These are phyloP conservation scores for Cucumis melo DNA, from an alignment of 306 rosid genomes.

Conservation along the genomic window DNA sequence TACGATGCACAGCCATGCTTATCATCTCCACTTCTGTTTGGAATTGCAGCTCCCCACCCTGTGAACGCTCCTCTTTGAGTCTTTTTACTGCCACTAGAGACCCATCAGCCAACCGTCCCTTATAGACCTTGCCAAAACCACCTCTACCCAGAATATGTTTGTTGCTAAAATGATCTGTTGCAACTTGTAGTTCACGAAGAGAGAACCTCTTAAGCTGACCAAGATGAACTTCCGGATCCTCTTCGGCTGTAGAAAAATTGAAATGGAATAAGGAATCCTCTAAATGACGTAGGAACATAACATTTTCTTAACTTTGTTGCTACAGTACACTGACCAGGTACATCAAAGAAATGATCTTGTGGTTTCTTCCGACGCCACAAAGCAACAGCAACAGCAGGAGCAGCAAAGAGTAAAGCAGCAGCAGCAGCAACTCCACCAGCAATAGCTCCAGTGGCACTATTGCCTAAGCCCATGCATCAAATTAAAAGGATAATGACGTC, in stretches of 20 bases:
- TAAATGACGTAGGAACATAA: background rate
- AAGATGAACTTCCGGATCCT: slow-evolving; percentile 95
- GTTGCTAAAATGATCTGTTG: slow-evolving; percentile 77
- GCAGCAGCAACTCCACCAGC: slow-evolving; percentile 99
- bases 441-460: slow-evolving; percentile 57
- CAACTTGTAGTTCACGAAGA: slow-evolving; percentile 83
- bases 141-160: slow-evolving; percentile 78
- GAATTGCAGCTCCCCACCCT: slow-evolving; percentile 86
- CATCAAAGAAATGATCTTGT: slow-evolving; percentile 80
- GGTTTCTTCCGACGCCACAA: slow-evolving; percentile 62
- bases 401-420: slow-evolving; percentile 83
- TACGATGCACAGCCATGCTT: slow-evolving; percentile 95
- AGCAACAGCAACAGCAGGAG: slow-evolving; percentile 88
- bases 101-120: slow-evolving; percentile 90
- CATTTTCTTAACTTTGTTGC: background rate
- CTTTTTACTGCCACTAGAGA: slow-evolving; percentile 84
- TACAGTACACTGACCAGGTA: slow-evolving; percentile 64
- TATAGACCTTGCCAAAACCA: slow-evolving; percentile 93
- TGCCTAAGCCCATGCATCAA: slow-evolving; percentile 30
- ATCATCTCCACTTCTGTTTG: slow-evolving; percentile 97
- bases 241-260: slow-evolving; percentile 53
- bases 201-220: slow-evolving; percentile 88
- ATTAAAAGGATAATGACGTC: background rate
- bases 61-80: slow-evolving; percentile 82
- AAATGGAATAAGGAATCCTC: background rate